Evolutionary conservation across 345 rosid species (phyloP).

Genomic region (Erysimum cheiranthoides): DNA sequence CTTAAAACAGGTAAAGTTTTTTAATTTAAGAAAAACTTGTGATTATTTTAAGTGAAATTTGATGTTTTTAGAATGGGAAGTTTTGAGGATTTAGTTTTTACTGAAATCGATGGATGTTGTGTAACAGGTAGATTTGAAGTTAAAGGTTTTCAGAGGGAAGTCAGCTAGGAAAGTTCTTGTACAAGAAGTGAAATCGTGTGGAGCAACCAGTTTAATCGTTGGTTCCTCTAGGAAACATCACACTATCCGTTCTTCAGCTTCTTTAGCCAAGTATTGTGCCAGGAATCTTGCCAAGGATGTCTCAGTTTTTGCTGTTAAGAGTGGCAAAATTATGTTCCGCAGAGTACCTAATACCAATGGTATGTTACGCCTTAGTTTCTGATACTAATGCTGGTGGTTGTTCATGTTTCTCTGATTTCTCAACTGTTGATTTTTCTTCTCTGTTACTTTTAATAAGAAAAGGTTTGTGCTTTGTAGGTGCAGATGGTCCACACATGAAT

Average conservation of each 20-base stretch:
- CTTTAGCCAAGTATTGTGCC: slow-evolving; percentile 84
- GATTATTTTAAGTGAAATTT: background rate
- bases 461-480: slow-evolving; percentile 35
- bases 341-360: slow-evolving; percentile 40
- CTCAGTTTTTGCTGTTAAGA: slow-evolving; percentile 70
- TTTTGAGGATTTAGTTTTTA: background rate
- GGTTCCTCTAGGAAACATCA: slow-evolving; percentile 67
- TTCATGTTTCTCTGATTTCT: background rate
- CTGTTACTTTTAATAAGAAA: background rate
- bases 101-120: slow-evolving; percentile 1
- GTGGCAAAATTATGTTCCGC: slow-evolving; percentile 74
- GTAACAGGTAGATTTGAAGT: slow-evolving; percentile 84
- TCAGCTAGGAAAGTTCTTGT: slow-evolving; percentile 71
- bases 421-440: slow-evolving; percentile 5
- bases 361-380: slow-evolving; percentile 31
- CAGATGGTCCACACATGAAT: slow-evolving; percentile 32
- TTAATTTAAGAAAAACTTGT: background rate
- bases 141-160: slow-evolving; percentile 81
- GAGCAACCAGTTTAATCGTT: slow-evolving; percentile 65
- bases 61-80: background rate
- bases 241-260: slow-evolving; percentile 61
- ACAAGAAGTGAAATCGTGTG: slow-evolving; percentile 67
- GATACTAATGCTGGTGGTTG: slow-evolving; percentile 33
- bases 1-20: slow-evolving; percentile 70
- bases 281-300: slow-evolving; percentile 64